Percentiles rank a stretch among this genome's conserved stretches.
phyloP scores from a whole-genome alignment of 805 yeast genomes.

The Scheffersomyces ergatensis region DNA sequence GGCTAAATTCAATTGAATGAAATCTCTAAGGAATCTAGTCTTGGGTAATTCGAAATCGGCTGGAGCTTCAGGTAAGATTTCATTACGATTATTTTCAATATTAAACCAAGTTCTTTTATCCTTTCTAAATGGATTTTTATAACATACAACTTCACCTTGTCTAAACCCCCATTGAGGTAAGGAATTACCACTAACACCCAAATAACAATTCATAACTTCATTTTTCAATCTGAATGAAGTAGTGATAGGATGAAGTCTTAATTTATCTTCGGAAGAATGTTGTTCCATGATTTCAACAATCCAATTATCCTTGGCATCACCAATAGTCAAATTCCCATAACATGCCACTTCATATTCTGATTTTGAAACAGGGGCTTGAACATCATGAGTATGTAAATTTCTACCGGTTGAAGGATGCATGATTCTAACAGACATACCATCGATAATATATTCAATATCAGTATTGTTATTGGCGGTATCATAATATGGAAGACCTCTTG shows the following conservation, averaged over 20 bases:
- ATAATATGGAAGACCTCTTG: conserved; percentile 34
- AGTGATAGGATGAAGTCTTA: conserved; percentile 72
- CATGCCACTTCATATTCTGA: conserved; percentile 65
- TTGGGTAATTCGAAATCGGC: conserved; percentile 66
- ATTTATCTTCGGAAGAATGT: conserved; percentile 48
- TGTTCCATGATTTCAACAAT: conserved; percentile 66
- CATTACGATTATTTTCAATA: conserved; percentile 67
- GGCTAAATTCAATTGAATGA: conserved; percentile 67
- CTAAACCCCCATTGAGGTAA: conserved; percentile 98
- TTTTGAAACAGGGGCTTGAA: conserved; percentile 60
- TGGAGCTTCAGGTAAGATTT: conserved; percentile 56
- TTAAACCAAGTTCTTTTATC: conserved; percentile 92
- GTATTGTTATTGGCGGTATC: conserved; percentile 29
- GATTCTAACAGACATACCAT: conserved; percentile 63
- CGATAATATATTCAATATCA: conserved; percentile 40
- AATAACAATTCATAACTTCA: conserved; percentile 70
- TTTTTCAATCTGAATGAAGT: conserved; percentile 77
- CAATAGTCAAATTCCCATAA: conserved; percentile 63
- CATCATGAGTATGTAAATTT: conserved; percentile 70
- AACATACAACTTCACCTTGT: conserved; percentile 93
- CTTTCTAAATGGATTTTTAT: conserved; percentile 59
- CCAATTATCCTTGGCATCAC: conserved; percentile 80
- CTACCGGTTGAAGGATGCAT: conserved; percentile 60
- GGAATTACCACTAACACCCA: conserved; percentile 75
- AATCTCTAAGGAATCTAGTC: conserved; percentile 70